A percentile compares a stretch with the other conserved stretches of the same genome.
These are phyloP conservation scores for Pistacia integerrima DNA, from an alignment of 345 rosid genomes.

Conservation along the genomic window DNA sequence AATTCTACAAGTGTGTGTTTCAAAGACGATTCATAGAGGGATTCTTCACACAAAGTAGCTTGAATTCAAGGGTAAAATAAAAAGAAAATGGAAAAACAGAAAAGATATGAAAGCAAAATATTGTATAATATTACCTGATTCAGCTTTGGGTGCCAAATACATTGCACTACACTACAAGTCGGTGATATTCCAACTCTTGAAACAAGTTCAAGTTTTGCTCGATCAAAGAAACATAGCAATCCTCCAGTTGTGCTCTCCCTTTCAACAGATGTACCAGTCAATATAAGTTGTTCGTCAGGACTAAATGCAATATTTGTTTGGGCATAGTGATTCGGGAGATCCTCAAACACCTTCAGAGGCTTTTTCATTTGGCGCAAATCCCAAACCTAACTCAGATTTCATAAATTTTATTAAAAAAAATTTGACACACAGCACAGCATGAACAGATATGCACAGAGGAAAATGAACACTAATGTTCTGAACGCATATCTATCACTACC, in stretches of 20 bases:
- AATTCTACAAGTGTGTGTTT: background rate
- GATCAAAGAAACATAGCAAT: constrained; percentile 82
- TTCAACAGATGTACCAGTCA: constrained; percentile 96
- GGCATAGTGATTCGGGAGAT: constrained; percentile 86
- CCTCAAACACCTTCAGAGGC: constrained; percentile 75
- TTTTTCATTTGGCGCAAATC: constrained; percentile 85
- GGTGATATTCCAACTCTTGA: constrained; percentile 88
- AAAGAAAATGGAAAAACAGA: background rate
- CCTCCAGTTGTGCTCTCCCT: constrained; percentile 85
- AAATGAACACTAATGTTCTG: constrained; percentile 1
- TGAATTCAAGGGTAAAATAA: background rate
- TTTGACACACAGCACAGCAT: constrained; percentile 17
- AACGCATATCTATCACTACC: constrained; percentile 43
- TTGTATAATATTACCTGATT: constrained; percentile 67
- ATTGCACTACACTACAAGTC: constrained; percentile 85
- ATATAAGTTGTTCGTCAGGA: constrained; percentile 84
- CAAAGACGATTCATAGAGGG: background rate
- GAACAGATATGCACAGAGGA: background rate
- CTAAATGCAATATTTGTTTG: constrained; percentile 93
- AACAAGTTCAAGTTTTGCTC: constrained; percentile 83
- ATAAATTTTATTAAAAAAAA: constrained; percentile 12
- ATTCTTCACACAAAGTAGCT: background rate
- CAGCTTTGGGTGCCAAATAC: constrained; percentile 91
- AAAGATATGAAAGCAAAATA: constrained; percentile 5
- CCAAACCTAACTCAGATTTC: constrained; percentile 67